Evolutionary conservation across 2,329 filamentous ascomycete genomes (phyloP).

Genomic region (Paracamarosporium sp.): DNA sequence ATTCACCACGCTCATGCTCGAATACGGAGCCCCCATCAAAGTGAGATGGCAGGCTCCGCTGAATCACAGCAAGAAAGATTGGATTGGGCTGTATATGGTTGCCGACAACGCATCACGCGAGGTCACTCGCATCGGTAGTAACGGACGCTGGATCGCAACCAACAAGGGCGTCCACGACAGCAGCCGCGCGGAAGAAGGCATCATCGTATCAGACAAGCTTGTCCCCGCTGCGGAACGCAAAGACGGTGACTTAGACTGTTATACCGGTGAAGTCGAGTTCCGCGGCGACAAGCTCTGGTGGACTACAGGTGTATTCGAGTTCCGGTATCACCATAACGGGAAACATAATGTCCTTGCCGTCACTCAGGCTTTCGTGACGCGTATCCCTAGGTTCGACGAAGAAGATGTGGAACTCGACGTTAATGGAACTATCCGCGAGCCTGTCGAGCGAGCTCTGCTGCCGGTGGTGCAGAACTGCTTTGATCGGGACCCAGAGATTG

Average conservation of each 20-base stretch:
- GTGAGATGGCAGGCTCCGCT: conserved; percentile 90
- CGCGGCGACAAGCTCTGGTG: conserved; percentile 95
- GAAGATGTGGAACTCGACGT: conserved; percentile 68
- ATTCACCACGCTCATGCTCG: conserved; percentile 77
- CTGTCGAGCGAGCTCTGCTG: conserved; percentile 78
- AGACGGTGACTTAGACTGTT: conserved; percentile 64
- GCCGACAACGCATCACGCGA: conserved; percentile 90
- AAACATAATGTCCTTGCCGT: conserved; percentile 94
- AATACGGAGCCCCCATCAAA: conserved; percentile 88
- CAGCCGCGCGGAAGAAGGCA: conserved; percentile 75
- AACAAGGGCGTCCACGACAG: conserved; percentile 79
- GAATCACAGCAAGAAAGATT: conserved; percentile 89
- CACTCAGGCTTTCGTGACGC: conserved; percentile 90
- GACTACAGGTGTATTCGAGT: conserved; percentile 95
- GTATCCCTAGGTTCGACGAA: conserved; percentile 81
- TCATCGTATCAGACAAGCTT: conserved; percentile 72
- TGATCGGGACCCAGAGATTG: conserved; percentile 89
- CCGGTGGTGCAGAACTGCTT: conserved; percentile 91
- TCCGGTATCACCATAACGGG: conserved; percentile 94
- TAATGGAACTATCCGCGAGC: conserved; percentile 67
- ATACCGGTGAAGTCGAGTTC: conserved; percentile 85
- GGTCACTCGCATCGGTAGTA: conserved; percentile 80
- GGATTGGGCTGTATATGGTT: conserved; percentile 96
- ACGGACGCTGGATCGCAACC: conserved; percentile 88
- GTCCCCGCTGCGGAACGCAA: conserved; percentile 53